A percentile compares a stretch with the other conserved stretches of the same genome.
Evolutionary conservation across 257 asterid species (phyloP).

Genomic region (Buddleja alternifolia): DNA sequence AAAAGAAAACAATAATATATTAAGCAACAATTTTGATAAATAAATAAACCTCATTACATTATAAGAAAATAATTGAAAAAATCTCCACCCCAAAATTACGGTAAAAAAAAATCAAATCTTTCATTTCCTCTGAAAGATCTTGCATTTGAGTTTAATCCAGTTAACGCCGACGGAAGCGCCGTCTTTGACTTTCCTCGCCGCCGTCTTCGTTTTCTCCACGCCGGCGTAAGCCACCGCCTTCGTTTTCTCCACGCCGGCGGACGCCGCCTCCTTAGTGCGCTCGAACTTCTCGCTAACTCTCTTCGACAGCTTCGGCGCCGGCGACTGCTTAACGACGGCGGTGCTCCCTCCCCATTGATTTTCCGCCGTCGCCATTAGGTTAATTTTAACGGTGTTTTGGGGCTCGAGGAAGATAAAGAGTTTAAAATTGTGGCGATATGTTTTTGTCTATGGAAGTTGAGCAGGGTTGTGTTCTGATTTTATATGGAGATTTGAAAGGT

Average conservation of each 20-base stretch:
- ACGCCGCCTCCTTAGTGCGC: slow-evolving; percentile 47
- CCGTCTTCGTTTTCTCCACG: slow-evolving; percentile 20
- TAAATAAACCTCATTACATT: not conserved
- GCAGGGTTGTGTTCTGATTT: not conserved
- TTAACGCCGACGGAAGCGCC: slow-evolving; percentile 49
- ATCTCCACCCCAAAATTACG: no score
- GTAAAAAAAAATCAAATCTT: not conserved
- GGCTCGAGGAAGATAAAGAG: not conserved
- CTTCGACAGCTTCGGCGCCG: slow-evolving; percentile 20
- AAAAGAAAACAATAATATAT: not conserved
- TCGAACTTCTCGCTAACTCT: slow-evolving; percentile 36
- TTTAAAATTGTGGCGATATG: not conserved
- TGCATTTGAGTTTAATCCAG: slow-evolving; percentile 56
- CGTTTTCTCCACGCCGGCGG: slow-evolving; percentile 46
- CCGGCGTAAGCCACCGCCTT: slow-evolving; percentile 54
- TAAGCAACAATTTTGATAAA: not conserved
- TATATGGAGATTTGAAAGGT: not conserved
- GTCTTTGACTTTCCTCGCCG: slow-evolving; percentile 45
- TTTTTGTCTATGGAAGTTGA: not conserved
- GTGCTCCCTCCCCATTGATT: slow-evolving; percentile 20
- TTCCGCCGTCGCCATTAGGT: slow-evolving; percentile 12
- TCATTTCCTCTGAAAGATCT: slow-evolving; percentile 28
- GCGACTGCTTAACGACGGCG: slow-evolving; percentile 17
- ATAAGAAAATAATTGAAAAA: no score
- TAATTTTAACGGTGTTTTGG: not conserved